Percentiles rank a stretch among this genome's conserved stretches.
These are phyloP conservation scores for Zygoascus hellenicus DNA, from an alignment of 1,139 yeast genomes.

Conservation along the genomic window DNA sequence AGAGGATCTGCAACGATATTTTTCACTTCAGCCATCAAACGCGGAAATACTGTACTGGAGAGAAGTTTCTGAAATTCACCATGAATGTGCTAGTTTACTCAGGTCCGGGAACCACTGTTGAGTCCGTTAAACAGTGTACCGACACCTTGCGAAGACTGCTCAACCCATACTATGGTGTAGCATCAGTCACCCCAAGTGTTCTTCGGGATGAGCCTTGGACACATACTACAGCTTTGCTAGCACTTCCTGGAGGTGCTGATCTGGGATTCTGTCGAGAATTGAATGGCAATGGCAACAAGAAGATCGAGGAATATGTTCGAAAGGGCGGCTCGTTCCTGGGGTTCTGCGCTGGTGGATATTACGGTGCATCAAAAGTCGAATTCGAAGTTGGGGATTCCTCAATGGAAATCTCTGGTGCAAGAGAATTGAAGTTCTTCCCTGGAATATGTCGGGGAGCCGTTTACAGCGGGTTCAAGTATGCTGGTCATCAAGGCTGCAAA, in stretches of 20 bases:
- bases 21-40: too few species aligned
- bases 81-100: slow-evolving; percentile 83
- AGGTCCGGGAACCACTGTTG: slow-evolving; percentile 79
- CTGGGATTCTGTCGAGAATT: slow-evolving; percentile 69
- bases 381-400: slow-evolving; percentile 67
- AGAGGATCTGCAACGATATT: too few species aligned
- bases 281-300: slow-evolving; percentile 61
- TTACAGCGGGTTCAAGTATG: slow-evolving; percentile 71
- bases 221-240: slow-evolving; percentile 67
- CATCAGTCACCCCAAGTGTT: slow-evolving; percentile 58
- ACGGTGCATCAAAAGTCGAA: slow-evolving; percentile 67
- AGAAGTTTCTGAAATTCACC: background rate
- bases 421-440: slow-evolving; percentile 77
- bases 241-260: slow-evolving; percentile 96
- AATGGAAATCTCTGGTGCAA: slow-evolving; percentile 76
- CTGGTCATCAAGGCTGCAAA: slow-evolving; percentile 67
- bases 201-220: slow-evolving; percentile 84
- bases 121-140: slow-evolving; percentile 76
- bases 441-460: slow-evolving; percentile 82
- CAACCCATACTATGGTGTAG: slow-evolving; percentile 88
- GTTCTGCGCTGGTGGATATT: slow-evolving; percentile 96
- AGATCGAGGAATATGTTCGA: slow-evolving; percentile 59
- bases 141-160: slow-evolving; percentile 67
- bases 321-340: slow-evolving; percentile 82
- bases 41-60: too few species aligned